Conservation (phyloP, 2,329 filamentous ascomycete genomes). For the Bipolaris sorokiniana region DNA sequence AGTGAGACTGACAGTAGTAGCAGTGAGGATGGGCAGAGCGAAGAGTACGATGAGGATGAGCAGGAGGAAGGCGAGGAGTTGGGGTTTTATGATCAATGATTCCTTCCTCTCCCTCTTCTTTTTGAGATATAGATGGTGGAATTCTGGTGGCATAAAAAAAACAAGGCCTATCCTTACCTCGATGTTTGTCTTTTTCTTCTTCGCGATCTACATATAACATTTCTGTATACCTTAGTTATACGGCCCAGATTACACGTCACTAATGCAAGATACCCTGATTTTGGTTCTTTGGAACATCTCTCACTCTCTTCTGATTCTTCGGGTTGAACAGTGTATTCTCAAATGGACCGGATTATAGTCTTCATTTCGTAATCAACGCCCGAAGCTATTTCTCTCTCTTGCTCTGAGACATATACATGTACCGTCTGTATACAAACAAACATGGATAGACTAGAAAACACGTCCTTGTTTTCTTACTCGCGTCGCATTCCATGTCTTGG, state of each 20-base stretch:
- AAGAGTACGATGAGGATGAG: conserved; percentile 49
- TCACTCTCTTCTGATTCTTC: no score
- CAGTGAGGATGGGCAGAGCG: conserved; percentile 40
- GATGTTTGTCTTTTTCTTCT: not conserved
- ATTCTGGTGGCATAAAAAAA: no score
- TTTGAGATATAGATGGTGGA: not conserved
- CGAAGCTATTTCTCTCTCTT: no score
- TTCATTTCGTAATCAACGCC: not conserved
- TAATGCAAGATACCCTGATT: conserved; percentile 17
- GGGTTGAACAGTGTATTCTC: no score
- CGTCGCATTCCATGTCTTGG: no score
- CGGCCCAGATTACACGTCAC: not conserved
- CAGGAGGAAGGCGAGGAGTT: conserved; percentile 45
- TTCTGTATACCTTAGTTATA: not conserved
- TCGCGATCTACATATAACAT: not conserved
- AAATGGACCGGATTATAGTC: no score
- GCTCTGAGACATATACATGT: no score
- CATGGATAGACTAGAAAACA: no score
- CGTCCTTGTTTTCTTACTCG: no score
- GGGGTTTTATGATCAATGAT: conserved; percentile 27
- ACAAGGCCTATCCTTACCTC: not conserved
- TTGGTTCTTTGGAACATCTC: not conserved
- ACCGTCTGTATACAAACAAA: no score
- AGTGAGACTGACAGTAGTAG: conserved; percentile 34
- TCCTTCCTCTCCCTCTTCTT: not conserved